Evolutionary conservation across 2,329 filamentous ascomycete genomes (phyloP).

Genomic region (Clonostachys rosea): DNA sequence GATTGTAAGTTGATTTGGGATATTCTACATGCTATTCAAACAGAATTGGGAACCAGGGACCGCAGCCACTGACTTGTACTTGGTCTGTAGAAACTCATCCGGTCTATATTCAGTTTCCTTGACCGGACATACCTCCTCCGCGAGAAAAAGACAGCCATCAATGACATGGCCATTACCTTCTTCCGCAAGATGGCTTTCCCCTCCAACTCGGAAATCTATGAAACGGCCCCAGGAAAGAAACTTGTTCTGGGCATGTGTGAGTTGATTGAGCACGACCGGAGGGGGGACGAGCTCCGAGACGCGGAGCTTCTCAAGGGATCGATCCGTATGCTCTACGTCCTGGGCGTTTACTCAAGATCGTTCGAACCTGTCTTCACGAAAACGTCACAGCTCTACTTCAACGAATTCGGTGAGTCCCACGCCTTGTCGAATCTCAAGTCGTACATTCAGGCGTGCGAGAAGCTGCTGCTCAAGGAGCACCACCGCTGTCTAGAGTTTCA

Average conservation of each 20-base stretch:
- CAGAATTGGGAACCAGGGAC: not conserved
- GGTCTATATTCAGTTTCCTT: slow-evolving; percentile 90
- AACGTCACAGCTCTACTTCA: slow-evolving; percentile 64
- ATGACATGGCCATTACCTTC: slow-evolving; percentile 72
- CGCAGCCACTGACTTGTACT: slow-evolving; percentile 2
- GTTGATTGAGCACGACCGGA: slow-evolving; percentile 69
- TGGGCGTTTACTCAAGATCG: slow-evolving; percentile 71
- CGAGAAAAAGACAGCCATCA: slow-evolving; percentile 65
- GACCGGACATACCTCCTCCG: slow-evolving; percentile 85
- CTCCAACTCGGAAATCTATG: slow-evolving; percentile 1
- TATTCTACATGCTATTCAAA: not conserved
- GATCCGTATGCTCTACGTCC: slow-evolving; percentile 79
- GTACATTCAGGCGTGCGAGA: slow-evolving; percentile 69
- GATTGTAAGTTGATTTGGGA: slow-evolving; percentile 46
- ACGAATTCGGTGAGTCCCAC: slow-evolving; percentile 63
- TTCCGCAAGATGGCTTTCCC: slow-evolving; percentile 62
- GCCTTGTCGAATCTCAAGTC: slow-evolving; percentile 61
- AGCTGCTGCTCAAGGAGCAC: slow-evolving; percentile 68
- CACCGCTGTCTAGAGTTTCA: slow-evolving; percentile 74
- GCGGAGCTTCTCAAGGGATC: slow-evolving; percentile 64
- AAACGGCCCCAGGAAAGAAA: slow-evolving; percentile 16
- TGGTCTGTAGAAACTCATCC: slow-evolving; percentile 58
- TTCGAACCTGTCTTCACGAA: slow-evolving; percentile 77
- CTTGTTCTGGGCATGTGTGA: slow-evolving; percentile 59
- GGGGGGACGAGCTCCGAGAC: slow-evolving; percentile 51